phyloP scores from a whole-genome alignment of 2,329 filamentous ascomycete genomes.

The Colletotrichum camelliae region DNA sequence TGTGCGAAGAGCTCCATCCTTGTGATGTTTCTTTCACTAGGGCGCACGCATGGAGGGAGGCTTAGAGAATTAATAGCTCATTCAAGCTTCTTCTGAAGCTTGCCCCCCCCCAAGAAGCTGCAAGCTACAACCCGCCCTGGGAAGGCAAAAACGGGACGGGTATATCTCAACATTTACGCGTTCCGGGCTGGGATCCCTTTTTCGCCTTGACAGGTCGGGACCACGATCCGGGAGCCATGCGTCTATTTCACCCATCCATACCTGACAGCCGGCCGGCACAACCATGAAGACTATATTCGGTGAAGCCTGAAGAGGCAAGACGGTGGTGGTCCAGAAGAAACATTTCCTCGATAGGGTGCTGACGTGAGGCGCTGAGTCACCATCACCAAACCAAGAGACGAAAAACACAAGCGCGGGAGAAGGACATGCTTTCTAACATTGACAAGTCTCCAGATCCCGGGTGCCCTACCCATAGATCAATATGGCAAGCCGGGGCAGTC shows the following conservation, averaged over 20 bases:
- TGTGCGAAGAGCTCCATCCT: neutral
- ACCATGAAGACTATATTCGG: neutral
- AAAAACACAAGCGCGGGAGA: neutral
- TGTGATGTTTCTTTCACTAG: neutral
- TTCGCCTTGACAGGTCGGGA: neutral
- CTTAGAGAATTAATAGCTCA: neutral
- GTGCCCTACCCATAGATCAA: neutral
- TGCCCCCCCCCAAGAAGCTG: neutral
- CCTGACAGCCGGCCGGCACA: neutral
- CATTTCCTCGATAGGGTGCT: constrained; percentile 1
- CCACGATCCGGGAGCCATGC: neutral
- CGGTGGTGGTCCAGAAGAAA: neutral
- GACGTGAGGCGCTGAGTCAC: constrained; percentile 13
- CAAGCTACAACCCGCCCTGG: neutral
- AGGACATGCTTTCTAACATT: neutral
- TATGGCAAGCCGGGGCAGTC: neutral
- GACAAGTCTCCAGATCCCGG: neutral
- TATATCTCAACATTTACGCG: neutral
- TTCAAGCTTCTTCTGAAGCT: neutral
- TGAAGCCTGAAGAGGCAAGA: neutral
- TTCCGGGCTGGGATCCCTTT: neutral
- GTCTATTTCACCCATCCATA: neutral
- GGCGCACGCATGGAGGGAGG: neutral
- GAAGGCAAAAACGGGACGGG: neutral
- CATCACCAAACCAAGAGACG: neutral